phyloP scores from a whole-genome alignment of 352 stramenopile genomes.

The Pythium biforme region DNA sequence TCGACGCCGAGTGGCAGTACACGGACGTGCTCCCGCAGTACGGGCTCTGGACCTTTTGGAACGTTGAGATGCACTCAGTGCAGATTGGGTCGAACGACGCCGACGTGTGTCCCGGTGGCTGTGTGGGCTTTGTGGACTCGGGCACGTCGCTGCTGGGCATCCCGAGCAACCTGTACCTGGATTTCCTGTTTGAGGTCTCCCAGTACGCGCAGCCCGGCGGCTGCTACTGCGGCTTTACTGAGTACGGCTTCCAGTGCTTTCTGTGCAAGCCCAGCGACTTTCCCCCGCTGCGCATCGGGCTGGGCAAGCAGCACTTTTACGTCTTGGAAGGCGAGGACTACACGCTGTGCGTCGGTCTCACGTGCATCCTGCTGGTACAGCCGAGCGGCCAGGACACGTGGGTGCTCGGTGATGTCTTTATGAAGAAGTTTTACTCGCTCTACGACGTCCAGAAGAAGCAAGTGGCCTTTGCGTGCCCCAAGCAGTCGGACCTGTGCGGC shows the following conservation, averaged over 20 bases:
- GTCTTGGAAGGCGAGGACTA: slow-evolving; percentile 68
- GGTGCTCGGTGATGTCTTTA: slow-evolving; percentile 97
- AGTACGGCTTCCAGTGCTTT: slow-evolving; percentile 85
- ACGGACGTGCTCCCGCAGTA: slow-evolving; percentile 77
- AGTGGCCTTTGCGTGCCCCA: slow-evolving; percentile 79
- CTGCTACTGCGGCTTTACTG: slow-evolving; percentile 77
- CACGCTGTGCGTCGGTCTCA: slow-evolving; percentile 74
- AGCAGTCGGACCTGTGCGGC: slow-evolving; percentile 48
- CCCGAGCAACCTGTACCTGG: slow-evolving; percentile 76
- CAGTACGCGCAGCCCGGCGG: slow-evolving; percentile 57
- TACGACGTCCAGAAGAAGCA: slow-evolving; percentile 89
- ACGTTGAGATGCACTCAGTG: slow-evolving; percentile 68
- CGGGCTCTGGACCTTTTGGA: slow-evolving; percentile 84
- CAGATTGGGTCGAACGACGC: slow-evolving; percentile 38
- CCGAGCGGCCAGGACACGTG: slow-evolving; percentile 88
- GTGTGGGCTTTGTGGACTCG: slow-evolving; percentile 95
- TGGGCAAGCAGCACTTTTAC: slow-evolving; percentile 67
- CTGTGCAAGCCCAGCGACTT: slow-evolving; percentile 66
- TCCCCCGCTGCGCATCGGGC: slow-evolving; percentile 56
- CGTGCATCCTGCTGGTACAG: slow-evolving; percentile 75
- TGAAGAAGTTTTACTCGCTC: slow-evolving; percentile 94
- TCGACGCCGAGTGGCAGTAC: slow-evolving; percentile 61
- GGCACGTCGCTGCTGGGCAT: slow-evolving; percentile 96
- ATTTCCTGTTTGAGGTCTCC: slow-evolving; percentile 69
- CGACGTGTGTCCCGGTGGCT: slow-evolving; percentile 51